A percentile compares a stretch with the other conserved stretches of the same genome.
These are phyloP conservation scores for Excoecaria agallocha DNA, from an alignment of 345 rosid genomes.

Conservation along the genomic window DNA sequence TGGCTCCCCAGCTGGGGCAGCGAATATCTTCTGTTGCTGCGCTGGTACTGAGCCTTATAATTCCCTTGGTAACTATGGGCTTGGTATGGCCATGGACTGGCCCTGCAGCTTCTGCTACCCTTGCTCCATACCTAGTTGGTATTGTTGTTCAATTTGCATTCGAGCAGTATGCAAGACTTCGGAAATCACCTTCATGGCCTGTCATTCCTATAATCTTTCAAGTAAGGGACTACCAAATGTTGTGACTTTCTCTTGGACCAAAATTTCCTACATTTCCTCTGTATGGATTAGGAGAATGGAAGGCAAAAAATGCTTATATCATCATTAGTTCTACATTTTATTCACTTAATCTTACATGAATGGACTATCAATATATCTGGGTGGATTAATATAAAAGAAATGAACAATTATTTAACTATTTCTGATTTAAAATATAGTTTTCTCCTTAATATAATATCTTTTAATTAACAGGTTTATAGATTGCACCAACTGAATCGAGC, in stretches of 20 bases:
- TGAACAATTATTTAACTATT: not conserved
- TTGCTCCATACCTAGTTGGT: conserved; percentile 94
- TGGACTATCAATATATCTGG: conserved; percentile 4
- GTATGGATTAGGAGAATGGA: not conserved
- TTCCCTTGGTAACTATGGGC: conserved; percentile 98
- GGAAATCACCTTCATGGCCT: conserved; percentile 74
- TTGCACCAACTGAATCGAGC: conserved; percentile 97
- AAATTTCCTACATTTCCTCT: not conserved
- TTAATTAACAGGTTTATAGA: conserved; percentile 70
- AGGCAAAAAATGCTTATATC: not conserved
- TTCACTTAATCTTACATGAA: not conserved
- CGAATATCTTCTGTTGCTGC: conserved; percentile 81
- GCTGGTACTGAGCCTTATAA: conserved; percentile 84
- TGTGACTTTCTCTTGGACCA: conserved; percentile 3
- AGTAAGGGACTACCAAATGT: conserved; percentile 37
- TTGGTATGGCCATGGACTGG: conserved; percentile 99
- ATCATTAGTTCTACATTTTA: not conserved
- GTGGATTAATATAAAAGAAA: not conserved
- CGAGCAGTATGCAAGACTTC: conserved; percentile 72
- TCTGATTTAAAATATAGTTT: not conserved
- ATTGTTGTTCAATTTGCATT: conserved; percentile 91
- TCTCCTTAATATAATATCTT: conserved; percentile 1
- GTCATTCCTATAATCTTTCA: conserved; percentile 81
- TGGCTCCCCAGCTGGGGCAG: conserved; percentile 56
- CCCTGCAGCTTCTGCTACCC: conserved; percentile 97